Evolutionary conservation across 2,329 filamentous ascomycete genomes (phyloP).

Genomic region (Thermothelomyces thermophilus): DNA sequence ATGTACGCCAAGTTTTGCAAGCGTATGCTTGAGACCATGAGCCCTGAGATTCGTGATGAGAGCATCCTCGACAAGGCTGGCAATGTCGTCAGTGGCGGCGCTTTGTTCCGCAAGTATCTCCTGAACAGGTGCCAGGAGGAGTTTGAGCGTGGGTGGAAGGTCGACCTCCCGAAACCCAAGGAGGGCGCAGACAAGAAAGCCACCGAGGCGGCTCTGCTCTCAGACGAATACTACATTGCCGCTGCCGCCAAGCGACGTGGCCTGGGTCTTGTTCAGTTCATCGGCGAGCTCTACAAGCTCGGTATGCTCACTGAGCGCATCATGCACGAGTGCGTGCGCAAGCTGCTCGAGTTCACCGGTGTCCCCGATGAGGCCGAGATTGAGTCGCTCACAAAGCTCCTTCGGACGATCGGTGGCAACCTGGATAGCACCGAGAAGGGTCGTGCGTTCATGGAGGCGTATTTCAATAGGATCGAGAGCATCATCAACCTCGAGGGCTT

Average conservation of each 20-base stretch:
- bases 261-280: conserved; percentile 97
- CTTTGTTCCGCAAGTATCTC: conserved; percentile 95
- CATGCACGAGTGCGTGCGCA: conserved; percentile 98
- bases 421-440: conserved; percentile 81
- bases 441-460: conserved; percentile 79
- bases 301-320: conserved; percentile 98
- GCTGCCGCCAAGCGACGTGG: conserved; percentile 94
- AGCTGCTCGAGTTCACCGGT: conserved; percentile 91
- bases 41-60: conserved; percentile 88
- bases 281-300: conserved; percentile 97
- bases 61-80: conserved; percentile 86
- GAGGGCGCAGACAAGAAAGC: conserved; percentile 59
- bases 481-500: conserved; percentile 77
- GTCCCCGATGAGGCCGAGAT: conserved; percentile 92
- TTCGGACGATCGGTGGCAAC: conserved; percentile 84
- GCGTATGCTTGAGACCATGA: conserved; percentile 94
- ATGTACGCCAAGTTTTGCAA: conserved; percentile 99
- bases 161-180: conserved; percentile 69
- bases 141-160: conserved; percentile 96
- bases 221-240: conserved; percentile 92
- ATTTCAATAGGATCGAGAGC: conserved; percentile 81
- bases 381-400: conserved; percentile 87
- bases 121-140: conserved; percentile 98
- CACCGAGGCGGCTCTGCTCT: conserved; percentile 74
- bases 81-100: conserved; percentile 83